Percentiles rank a stretch among this genome's conserved stretches.
phyloP scores from a whole-genome alignment of 805 yeast species.

The Candida berthetii region DNA sequence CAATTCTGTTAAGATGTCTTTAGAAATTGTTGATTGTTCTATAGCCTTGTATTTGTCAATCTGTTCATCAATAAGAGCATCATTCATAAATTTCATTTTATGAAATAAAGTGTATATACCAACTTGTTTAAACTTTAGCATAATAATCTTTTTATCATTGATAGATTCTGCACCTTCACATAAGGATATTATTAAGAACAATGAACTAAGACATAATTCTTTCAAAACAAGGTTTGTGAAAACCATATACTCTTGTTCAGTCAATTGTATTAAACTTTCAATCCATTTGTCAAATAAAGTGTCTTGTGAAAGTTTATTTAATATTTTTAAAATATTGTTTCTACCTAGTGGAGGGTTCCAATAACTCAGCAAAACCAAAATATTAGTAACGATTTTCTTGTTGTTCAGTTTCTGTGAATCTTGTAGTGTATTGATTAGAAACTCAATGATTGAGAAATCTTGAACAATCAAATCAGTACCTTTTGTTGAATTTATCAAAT shows the following conservation, averaged over 20 bases:
- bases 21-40: constrained; percentile 7
- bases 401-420: constrained; percentile 45
- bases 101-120: constrained; percentile 26
- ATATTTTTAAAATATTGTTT: constrained; percentile 19
- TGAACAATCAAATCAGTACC: constrained; percentile 21
- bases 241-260: constrained; percentile 11
- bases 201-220: constrained; percentile 13
- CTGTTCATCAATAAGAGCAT: constrained; percentile 24
- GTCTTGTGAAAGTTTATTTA: constrained; percentile 10
- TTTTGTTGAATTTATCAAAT: constrained; percentile 31
- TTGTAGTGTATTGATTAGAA: constrained; percentile 39
- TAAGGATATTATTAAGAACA: constrained; percentile 15
- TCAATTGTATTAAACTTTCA: constrained; percentile 3
- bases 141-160: constrained; percentile 18
- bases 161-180: constrained; percentile 17
- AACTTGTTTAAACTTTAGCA: constrained; percentile 28
- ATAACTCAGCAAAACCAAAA: constrained; percentile 28
- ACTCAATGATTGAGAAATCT: constrained; percentile 15
- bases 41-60: constrained; percentile 14
- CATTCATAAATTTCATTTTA: constrained; percentile 32
- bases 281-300: constrained; percentile 17
- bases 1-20: constrained; percentile 18
- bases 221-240: constrained; percentile 13
- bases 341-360: constrained; percentile 23
- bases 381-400: constrained; percentile 47